Evolutionary conservation across 169 alveolate genomes (phyloP), one percentile per base, ranked within the genome.

Genomic region (Plasmodium gallinaceum): DNA sequence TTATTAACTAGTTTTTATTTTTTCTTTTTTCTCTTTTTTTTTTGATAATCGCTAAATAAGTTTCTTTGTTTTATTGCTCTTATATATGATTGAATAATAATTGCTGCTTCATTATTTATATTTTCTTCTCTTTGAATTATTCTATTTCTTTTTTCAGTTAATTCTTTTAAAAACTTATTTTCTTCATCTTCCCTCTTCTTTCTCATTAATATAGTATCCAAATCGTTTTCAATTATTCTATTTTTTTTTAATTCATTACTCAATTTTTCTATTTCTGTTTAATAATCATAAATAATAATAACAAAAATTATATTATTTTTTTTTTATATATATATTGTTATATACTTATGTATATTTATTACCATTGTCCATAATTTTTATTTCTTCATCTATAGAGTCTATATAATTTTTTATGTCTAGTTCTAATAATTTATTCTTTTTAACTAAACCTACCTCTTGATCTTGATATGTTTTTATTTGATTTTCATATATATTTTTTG

Each of bases 51-150:
- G 18, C 73, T 43, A 46, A 66, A 83, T 39, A 68, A 54, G 37
- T 57, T 54, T 8, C 91, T 54, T 57, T 83, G 74, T 54, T 69
- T 83, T 14, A 83, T 72, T 7, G 91, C 91, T 51, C 91, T 83
- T 7, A 83, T 83, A 48, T 83, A 83, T 12, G 91, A 68, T 18
- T 83, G 91, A 39, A 83, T 83, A 54, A 83, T 22, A 20, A 61
- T 57, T 8, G 91, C 91, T 18, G 91, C 91, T 24, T 83, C 80
- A 51, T 66, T 83, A 39, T 62, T 43, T 43, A 45, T 51, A 32
- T 83, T 45, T 51, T 83, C 85, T 42, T 60, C 24, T 54, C 54
- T 83, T 61, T 66, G 32, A 52, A 68, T 68, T 24, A 83, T 68
- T 48, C 18, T 54, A 5, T 61, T 20, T 68, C 91, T 65, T 68